Conservation (phyloP, 768 basidiomycete genomes). For the Tephrocybe rancida region DNA sequence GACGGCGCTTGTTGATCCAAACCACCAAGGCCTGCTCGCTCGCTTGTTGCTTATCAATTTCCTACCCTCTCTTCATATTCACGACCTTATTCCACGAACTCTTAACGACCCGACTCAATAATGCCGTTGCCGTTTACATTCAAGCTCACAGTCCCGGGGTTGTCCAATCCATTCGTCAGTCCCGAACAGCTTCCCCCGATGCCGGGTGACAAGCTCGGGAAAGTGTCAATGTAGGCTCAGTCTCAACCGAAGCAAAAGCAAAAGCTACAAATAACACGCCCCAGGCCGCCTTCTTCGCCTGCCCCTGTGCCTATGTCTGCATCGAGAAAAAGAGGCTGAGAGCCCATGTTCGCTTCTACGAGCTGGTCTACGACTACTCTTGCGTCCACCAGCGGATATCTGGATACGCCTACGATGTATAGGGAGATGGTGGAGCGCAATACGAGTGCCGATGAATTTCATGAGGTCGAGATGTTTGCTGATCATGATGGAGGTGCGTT, state of each 20-base stretch:
- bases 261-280: conserved; percentile 20
- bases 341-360: conserved; percentile 59
- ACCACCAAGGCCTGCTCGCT: background rate
- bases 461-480: conserved; percentile 21
- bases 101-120: conserved; percentile 1
- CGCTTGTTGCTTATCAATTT: background rate
- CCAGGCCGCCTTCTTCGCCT: conserved; percentile 28
- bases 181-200: conserved; percentile 20
- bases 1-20: background rate
- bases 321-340: conserved; percentile 58
- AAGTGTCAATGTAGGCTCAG: background rate
- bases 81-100: too few species aligned
- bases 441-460: conserved; percentile 22
- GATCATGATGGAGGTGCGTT: conserved; percentile 22
- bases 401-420: conserved; percentile 71
- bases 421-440: conserved; percentile 38
- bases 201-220: conserved; percentile 14
- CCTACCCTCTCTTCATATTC: background rate
- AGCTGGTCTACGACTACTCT: conserved; percentile 54
- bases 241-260: conserved; percentile 17
- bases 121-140: conserved; percentile 78
- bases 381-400: conserved; percentile 61
- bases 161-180: conserved; percentile 64
- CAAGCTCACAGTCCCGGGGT: conserved; percentile 62
- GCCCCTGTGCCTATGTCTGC: conserved; percentile 3